Percentiles rank a stretch among this genome's conserved stretches.
These are phyloP conservation scores for Hericium erinaceus DNA, from an alignment of 768 basidiomycete species.

Conservation along the genomic window DNA sequence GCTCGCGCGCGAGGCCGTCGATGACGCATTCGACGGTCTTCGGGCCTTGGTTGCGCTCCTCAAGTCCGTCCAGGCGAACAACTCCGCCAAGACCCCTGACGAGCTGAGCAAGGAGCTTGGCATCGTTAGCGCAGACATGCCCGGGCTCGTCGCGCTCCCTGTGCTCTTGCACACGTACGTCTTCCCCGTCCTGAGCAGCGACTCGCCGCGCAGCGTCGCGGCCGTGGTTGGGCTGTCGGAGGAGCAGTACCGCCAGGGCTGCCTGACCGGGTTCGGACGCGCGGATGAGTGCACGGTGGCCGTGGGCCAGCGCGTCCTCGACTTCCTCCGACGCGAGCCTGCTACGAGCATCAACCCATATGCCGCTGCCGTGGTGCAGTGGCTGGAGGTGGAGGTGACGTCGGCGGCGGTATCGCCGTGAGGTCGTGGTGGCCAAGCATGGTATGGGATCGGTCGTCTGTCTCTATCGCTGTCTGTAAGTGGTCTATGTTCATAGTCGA, in stretches of 20 bases:
- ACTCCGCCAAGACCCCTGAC: slow-evolving; percentile 6
- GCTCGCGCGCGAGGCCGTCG: slow-evolving; percentile 72
- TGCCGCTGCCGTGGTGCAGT: slow-evolving; percentile 12
- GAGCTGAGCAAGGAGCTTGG: slow-evolving; percentile 22
- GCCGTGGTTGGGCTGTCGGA: slow-evolving; percentile 49
- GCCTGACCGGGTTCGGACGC: slow-evolving; percentile 64
- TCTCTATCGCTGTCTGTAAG: not conserved
- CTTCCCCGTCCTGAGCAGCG: slow-evolving; percentile 13
- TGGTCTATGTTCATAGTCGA: not conserved
- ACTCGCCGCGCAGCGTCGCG: slow-evolving; percentile 34
- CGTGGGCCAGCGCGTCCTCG: slow-evolving; percentile 49
- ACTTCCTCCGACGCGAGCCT: slow-evolving; percentile 29
- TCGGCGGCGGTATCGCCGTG: slow-evolving; percentile 2
- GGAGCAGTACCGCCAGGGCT: slow-evolving; percentile 56
- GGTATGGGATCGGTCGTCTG: not conserved
- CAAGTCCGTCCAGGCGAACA: slow-evolving; percentile 26
- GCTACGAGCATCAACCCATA: slow-evolving; percentile 13
- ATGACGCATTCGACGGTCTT: slow-evolving; percentile 66
- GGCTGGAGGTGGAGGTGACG: slow-evolving; percentile 16
- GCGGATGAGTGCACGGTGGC: slow-evolving; percentile 64
- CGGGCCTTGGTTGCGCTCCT: slow-evolving; percentile 47
- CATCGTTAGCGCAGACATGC: slow-evolving; percentile 50
- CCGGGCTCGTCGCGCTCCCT: slow-evolving; percentile 67
- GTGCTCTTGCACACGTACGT: slow-evolving; percentile 46
- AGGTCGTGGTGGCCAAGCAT: not conserved